Percentiles rank a stretch among this genome's conserved stretches.
Conservation (phyloP, 805 yeast genomes). For the Torulaspora microellipsoides region DNA sequence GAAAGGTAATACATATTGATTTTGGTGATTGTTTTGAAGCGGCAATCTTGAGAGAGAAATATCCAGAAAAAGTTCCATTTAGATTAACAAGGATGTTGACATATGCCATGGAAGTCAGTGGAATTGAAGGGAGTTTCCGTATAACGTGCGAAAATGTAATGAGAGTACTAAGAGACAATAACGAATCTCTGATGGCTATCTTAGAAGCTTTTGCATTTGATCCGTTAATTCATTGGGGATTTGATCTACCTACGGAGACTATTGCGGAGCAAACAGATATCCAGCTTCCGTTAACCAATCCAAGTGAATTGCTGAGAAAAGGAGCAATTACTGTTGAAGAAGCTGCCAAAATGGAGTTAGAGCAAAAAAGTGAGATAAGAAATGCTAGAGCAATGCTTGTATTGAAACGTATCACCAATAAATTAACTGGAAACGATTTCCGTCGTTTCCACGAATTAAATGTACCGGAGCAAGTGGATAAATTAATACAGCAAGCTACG, state of each 20-base stretch:
- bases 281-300: slow-evolving; percentile 60
- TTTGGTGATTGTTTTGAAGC: slow-evolving; percentile 99
- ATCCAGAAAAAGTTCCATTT: slow-evolving; percentile 97
- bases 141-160: slow-evolving; percentile 96
- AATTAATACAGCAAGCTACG: slow-evolving; percentile 91
- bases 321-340: slow-evolving; percentile 77
- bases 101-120: slow-evolving; percentile 98
- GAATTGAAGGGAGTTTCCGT: slow-evolving; percentile 95
- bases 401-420: slow-evolving; percentile 83
- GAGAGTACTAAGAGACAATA: slow-evolving; percentile 88
- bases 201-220: slow-evolving; percentile 98
- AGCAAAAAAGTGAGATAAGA: slow-evolving; percentile 66
- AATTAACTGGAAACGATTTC: slow-evolving; percentile 91
- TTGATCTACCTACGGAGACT: slow-evolving; percentile 81
- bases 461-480: slow-evolving; percentile 88
- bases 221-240: slow-evolving; percentile 98
- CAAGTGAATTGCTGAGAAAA: slow-evolving; percentile 62
- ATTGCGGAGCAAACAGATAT: slow-evolving; percentile 71
- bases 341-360: slow-evolving; percentile 62
- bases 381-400: slow-evolving; percentile 90
- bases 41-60: slow-evolving; percentile 91
- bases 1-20: slow-evolving; percentile 95
- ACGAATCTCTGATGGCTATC: slow-evolving; percentile 96
- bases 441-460: slow-evolving; percentile 63
- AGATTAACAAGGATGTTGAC: slow-evolving; percentile 94